phyloP scores from a whole-genome alignment of 352 stramenopile species.

The Phytopythium boreale region DNA sequence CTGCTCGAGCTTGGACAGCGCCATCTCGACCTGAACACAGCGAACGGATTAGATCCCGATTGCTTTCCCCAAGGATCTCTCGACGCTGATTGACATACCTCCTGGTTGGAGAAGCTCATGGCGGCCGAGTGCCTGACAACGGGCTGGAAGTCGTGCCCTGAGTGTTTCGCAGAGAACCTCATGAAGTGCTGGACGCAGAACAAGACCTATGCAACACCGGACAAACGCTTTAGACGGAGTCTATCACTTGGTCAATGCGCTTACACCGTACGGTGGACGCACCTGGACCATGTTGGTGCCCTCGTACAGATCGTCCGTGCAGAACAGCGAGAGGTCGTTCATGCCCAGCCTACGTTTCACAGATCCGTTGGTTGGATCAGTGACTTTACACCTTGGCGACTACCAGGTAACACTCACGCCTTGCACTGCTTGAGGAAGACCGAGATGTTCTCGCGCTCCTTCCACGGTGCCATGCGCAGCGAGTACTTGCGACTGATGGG shows the following conservation, averaged over 20 bases:
- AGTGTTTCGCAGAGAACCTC: constrained; percentile 53
- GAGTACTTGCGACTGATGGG: constrained; percentile 76
- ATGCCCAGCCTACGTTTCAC: constrained; percentile 56
- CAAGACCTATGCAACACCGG: constrained; percentile 28
- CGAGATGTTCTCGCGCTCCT: constrained; percentile 82
- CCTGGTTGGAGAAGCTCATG: constrained; percentile 60
- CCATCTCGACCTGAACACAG: constrained; percentile 49
- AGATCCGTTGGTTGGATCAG: neutral
- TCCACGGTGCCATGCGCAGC: constrained; percentile 73
- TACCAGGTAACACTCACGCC: constrained; percentile 33
- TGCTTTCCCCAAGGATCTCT: no score
- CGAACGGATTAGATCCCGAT: neutral
- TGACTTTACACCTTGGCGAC: neutral
- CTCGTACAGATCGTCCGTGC: constrained; percentile 82
- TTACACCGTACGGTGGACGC: neutral
- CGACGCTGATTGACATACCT: constrained; percentile 24
- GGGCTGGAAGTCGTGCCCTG: constrained; percentile 39
- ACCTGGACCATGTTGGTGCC: constrained; percentile 84
- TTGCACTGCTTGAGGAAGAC: constrained; percentile 83
- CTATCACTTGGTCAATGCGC: neutral
- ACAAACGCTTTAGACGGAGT: neutral
- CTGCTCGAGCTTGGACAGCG: constrained; percentile 64
- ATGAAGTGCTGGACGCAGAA: constrained; percentile 81
- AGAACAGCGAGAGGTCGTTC: constrained; percentile 79
- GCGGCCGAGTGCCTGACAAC: constrained; percentile 30